These are phyloP conservation scores for Acanthamoeba castellanii DNA, from an alignment of 208 protist species.

Conservation along the genomic window DNA sequence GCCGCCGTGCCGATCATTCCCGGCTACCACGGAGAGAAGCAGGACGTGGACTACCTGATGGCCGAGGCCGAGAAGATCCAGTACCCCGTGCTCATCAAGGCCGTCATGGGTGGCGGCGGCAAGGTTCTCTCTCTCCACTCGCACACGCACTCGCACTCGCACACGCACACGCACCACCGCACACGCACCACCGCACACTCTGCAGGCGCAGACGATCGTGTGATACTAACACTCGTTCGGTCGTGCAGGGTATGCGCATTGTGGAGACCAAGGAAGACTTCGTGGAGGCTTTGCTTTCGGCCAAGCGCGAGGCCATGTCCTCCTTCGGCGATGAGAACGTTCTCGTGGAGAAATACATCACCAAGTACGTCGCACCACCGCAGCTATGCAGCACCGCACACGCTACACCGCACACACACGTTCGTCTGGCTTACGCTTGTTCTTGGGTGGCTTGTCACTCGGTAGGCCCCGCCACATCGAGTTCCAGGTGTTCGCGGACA, in stretches of 20 bases:
- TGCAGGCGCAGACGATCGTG: no score
- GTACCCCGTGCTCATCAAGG: constrained; percentile 98
- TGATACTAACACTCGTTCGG: no score
- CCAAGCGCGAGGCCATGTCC: constrained; percentile 92
- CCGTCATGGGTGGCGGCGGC: constrained; percentile 93
- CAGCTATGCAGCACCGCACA: no score
- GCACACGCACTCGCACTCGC: no score
- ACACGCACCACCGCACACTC: no score
- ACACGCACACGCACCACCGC: no score
- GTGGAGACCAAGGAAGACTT: not conserved
- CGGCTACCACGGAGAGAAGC: constrained; percentile 92
- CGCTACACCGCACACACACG: no score
- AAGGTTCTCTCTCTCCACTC: no score
- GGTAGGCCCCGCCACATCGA: constrained; percentile 84
- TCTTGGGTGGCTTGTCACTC: no score
- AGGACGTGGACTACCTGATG: not conserved
- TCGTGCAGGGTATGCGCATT: constrained; percentile 83
- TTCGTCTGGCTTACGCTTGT: no score
- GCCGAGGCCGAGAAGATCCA: constrained; percentile 90
- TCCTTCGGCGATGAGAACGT: constrained; percentile 95
- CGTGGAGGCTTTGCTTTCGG: constrained; percentile 82
- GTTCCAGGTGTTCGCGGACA: constrained; percentile 93
- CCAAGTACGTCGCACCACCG: no score
- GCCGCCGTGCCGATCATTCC: constrained; percentile 90
- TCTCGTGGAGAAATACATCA: constrained; percentile 95